Percentiles rank a stretch among this genome's conserved stretches.
Evolutionary conservation across 1,284 basidiomycete species (phyloP).

Genomic region (Malassezia vespertilionis): DNA sequence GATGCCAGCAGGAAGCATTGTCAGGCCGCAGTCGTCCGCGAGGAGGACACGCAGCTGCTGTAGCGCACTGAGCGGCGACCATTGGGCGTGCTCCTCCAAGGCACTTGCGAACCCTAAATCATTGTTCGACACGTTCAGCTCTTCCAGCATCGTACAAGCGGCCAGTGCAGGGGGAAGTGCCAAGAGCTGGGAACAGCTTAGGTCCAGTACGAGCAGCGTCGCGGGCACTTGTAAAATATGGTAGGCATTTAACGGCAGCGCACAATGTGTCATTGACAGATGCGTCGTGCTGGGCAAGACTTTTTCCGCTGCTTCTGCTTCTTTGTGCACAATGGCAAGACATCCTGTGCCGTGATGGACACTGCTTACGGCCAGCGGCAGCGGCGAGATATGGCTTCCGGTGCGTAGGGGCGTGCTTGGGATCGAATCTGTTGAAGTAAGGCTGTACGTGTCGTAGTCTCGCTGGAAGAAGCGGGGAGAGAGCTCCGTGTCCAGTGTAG

Average conservation of each 20-base stretch:
- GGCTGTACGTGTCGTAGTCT: slow-evolving; percentile 6
- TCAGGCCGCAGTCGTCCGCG: slow-evolving; percentile 73
- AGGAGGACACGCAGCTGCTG: slow-evolving; percentile 70
- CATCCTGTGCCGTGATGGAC: not conserved
- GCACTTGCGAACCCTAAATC: no score
- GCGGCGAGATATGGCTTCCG: not conserved
- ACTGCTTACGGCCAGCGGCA: slow-evolving; percentile 1
- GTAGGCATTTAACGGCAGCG: not conserved
- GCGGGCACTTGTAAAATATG: slow-evolving; percentile 5
- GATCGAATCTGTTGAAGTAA: slow-evolving; percentile 1
- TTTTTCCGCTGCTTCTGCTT: not conserved
- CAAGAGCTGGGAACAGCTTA: slow-evolving; percentile 62
- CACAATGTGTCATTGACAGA: slow-evolving; percentile 7
- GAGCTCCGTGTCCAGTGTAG: no score
- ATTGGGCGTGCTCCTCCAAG: slow-evolving; percentile 59
- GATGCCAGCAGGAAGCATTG: slow-evolving; percentile 55
- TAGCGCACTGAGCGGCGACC: slow-evolving; percentile 67
- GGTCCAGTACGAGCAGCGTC: slow-evolving; percentile 36
- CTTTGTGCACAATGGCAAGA: not conserved
- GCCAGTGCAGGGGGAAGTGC: slow-evolving; percentile 68
- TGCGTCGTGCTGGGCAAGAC: slow-evolving; percentile 5
- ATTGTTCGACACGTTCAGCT: slow-evolving; percentile 85
- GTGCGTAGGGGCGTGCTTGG: slow-evolving; percentile 6
- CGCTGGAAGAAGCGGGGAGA: no score
- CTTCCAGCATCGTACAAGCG: slow-evolving; percentile 69